Percentiles rank a stretch among this genome's conserved stretches.
Evolutionary conservation across 2,329 filamentous ascomycete species (phyloP).

Genomic region (Coniochaeta prunicola): DNA sequence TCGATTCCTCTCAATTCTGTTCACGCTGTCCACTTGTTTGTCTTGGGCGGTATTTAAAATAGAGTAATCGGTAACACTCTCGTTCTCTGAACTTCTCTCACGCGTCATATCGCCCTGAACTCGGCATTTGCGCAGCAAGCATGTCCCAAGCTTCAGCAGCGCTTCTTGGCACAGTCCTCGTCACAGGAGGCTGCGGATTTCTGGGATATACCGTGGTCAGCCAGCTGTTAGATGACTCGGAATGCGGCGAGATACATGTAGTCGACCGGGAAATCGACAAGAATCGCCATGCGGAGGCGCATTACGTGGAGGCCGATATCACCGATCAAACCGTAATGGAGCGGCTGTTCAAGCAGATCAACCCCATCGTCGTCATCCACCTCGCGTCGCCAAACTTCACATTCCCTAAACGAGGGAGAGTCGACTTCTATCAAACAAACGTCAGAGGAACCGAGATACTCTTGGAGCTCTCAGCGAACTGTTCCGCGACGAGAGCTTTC

Average conservation of each 20-base stretch:
- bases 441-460: slow-evolving; percentile 22
- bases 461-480: slow-evolving; percentile 14
- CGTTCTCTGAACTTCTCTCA: too few species aligned
- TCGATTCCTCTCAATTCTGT: too few species aligned
- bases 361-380: slow-evolving; percentile 24
- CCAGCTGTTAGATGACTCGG: slow-evolving; percentile 15
- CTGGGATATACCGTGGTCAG: slow-evolving; percentile 23
- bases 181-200: slow-evolving; percentile 26
- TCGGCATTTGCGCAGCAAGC: not conserved
- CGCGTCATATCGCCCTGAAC: not conserved
- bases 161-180: slow-evolving; percentile 12
- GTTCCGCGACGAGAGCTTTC: slow-evolving; percentile 15
- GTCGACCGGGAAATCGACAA: slow-evolving; percentile 17
- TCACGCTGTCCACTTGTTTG: too few species aligned
- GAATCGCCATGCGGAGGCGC: slow-evolving; percentile 16
- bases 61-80: too few species aligned
- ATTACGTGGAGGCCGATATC: slow-evolving; percentile 20
- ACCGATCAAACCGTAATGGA: slow-evolving; percentile 11
- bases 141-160: not conserved
- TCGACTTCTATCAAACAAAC: slow-evolving; percentile 18
- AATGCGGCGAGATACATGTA: slow-evolving; percentile 16
- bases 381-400: slow-evolving; percentile 20
- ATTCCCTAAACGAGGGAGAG: slow-evolving; percentile 9
- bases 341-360: slow-evolving; percentile 13
- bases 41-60: too few species aligned